phyloP scores from a whole-genome alignment of 2,329 filamentous ascomycete species.

The Macrophomina phaseolina region DNA sequence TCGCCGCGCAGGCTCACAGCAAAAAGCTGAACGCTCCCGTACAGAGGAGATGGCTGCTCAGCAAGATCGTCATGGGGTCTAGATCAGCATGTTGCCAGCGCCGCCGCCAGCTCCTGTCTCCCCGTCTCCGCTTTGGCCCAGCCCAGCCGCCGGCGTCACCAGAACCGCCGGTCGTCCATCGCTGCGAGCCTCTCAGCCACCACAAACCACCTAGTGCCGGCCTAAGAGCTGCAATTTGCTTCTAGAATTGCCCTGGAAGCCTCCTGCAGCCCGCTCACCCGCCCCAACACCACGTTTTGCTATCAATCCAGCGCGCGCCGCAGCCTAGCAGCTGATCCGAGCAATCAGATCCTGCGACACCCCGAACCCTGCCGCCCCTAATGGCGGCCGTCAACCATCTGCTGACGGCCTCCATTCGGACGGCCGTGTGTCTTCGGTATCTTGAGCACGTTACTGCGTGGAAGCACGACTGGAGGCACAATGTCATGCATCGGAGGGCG shows the following conservation, averaged over 20 bases:
- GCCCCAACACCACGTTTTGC: constrained; percentile 12
- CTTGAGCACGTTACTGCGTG: not conserved
- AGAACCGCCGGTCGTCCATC: not conserved
- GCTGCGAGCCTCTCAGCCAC: not conserved
- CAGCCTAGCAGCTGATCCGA: not conserved
- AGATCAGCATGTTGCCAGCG: not conserved
- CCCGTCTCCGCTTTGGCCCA: not conserved
- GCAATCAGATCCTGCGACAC: not conserved
- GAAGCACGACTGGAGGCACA: not conserved
- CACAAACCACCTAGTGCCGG: not conserved
- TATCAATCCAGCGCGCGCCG: constrained; percentile 2
- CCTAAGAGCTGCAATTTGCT: not conserved
- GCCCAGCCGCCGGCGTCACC: constrained; percentile 16
- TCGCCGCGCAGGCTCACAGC: no score
- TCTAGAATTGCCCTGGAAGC: constrained; percentile 19
- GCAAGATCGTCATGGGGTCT: no score
- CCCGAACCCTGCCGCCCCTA: not conserved
- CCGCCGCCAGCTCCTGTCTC: not conserved
- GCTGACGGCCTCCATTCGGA: not conserved
- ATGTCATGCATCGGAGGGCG: not conserved
- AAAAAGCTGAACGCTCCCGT: no score
- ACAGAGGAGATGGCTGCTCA: no score
- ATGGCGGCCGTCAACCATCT: not conserved
- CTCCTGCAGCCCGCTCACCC: not conserved
- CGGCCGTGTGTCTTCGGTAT: not conserved